A percentile compares a stretch with the other conserved stretches of the same genome.
Evolutionary conservation across 2,329 filamentous ascomycete species (phyloP).

Genomic region (Arthrobotrys conoides): DNA sequence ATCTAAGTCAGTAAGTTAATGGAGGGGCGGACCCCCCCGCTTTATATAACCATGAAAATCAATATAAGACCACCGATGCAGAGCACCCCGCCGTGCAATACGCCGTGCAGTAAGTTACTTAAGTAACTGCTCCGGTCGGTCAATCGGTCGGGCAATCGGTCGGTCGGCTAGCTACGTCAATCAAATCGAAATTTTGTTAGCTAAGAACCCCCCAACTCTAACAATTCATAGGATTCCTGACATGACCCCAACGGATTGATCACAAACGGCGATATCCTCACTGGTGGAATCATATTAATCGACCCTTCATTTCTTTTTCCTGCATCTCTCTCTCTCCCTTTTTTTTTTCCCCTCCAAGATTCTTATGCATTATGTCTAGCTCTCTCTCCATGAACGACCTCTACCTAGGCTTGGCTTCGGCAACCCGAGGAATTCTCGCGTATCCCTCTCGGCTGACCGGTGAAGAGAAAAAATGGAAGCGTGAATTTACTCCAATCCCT

Average conservation of each 20-base stretch:
- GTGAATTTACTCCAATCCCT: slow-evolving; percentile 1
- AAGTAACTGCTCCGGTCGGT: background rate
- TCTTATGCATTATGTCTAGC: too few species aligned
- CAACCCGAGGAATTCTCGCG: slow-evolving; percentile 60
- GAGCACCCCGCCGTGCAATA: background rate
- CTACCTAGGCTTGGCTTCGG: slow-evolving; percentile 16
- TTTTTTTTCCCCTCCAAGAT: too few species aligned
- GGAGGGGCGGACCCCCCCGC: slow-evolving; percentile 5
- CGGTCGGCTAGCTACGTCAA: slow-evolving; percentile 29
- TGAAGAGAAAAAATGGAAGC: background rate
- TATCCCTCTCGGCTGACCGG: slow-evolving; percentile 34
- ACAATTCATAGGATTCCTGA: slow-evolving; percentile 9
- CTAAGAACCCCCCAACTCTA: slow-evolving; percentile 1
- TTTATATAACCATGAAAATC: slow-evolving; percentile 8
- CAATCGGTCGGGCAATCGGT: background rate
- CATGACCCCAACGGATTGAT: too few species aligned
- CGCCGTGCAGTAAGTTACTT: too few species aligned
- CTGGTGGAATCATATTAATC: slow-evolving; percentile 52
- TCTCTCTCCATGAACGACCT: too few species aligned
- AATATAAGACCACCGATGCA: background rate
- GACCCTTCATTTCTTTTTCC: slow-evolving; percentile 4
- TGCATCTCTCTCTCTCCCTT: too few species aligned
- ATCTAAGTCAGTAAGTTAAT: background rate
- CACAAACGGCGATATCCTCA: slow-evolving; percentile 58
- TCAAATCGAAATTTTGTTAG: background rate